Conservation (phyloP, 2,329 filamentous ascomycete genomes). For the Pseudocercospora vitis region DNA sequence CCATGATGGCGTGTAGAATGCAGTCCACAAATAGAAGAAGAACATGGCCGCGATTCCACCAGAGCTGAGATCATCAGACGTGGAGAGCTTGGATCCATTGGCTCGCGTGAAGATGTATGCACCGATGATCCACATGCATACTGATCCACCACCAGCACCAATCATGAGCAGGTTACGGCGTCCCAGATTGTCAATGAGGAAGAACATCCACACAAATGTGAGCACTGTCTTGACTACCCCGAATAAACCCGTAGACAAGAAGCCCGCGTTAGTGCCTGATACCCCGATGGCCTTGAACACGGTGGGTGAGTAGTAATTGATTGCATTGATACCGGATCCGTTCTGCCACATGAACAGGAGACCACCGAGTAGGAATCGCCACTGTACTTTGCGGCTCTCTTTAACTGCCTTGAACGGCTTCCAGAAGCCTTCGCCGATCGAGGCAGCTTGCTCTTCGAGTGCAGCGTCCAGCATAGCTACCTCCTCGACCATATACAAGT, state of each 20-base stretch:
- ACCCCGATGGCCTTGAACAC: conserved; percentile 68
- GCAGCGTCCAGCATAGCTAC: conserved; percentile 69
- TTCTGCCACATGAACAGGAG: conserved; percentile 81
- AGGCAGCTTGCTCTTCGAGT: conserved; percentile 61
- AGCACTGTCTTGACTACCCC: conserved; percentile 72
- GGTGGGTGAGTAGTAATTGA: conserved; percentile 72
- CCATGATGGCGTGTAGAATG: conserved; percentile 59
- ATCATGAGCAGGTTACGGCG: conserved; percentile 64
- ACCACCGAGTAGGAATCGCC: conserved; percentile 70
- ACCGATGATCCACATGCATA: conserved; percentile 66
- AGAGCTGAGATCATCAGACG: conserved; percentile 39
- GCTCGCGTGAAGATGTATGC: conserved; percentile 52
- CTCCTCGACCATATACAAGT: conserved; percentile 73
- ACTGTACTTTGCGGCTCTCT: conserved; percentile 60
- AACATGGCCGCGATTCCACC: conserved; percentile 63
- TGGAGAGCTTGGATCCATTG: conserved; percentile 46
- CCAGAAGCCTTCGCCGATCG: conserved; percentile 72
- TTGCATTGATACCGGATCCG: conserved; percentile 72
- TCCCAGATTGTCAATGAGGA: conserved; percentile 65
- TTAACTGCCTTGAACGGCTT: conserved; percentile 63
- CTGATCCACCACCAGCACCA: conserved; percentile 62
- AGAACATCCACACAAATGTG: conserved; percentile 68
- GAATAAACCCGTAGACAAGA: conserved; percentile 72
- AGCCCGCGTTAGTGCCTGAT: conserved; percentile 57
- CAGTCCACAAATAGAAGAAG: conserved; percentile 75